These are phyloP conservation scores for Penicillium argentinense DNA, from an alignment of 495 filamentous ascomycete genomes.

Conservation along the genomic window DNA sequence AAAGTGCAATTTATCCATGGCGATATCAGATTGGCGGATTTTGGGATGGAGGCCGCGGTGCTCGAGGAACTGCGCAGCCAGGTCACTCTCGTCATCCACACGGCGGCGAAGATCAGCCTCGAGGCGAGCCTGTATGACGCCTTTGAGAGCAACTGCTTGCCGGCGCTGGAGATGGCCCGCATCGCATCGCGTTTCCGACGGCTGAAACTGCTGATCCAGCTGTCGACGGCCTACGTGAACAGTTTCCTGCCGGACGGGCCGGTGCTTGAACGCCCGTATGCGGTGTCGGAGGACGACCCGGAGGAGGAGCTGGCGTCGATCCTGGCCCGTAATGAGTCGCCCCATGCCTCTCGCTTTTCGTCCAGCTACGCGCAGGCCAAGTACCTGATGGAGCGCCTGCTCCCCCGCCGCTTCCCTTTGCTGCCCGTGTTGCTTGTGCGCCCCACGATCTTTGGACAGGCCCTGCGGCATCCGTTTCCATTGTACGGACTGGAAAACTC, in stretches of 20 bases:
- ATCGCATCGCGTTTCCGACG: conserved; percentile 30
- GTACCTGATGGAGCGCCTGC: conserved; percentile 39
- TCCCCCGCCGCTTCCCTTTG: conserved; percentile 27
- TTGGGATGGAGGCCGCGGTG: conserved; percentile 23
- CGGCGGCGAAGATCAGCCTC: conserved; percentile 38
- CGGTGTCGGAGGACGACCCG: conserved; percentile 25
- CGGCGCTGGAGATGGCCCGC: conserved; percentile 33
- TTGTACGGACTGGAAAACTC: conserved; percentile 37
- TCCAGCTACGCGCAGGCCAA: conserved; percentile 42
- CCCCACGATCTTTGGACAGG: conserved; percentile 42
- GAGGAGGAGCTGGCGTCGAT: conserved; percentile 35
- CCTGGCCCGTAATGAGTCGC: conserved; percentile 16
- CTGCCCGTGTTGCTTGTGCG: conserved; percentile 38
- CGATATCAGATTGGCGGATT: conserved; percentile 28
- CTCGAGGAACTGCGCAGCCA: conserved; percentile 24
- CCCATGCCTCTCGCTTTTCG: conserved; percentile 27
- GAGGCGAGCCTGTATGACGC: conserved; percentile 31
- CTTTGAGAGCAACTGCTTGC: conserved; percentile 38
- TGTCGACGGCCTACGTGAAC: conserved; percentile 38
- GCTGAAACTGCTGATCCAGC: conserved; percentile 35
- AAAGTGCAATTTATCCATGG: conserved; percentile 36
- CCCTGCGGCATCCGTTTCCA: conserved; percentile 37
- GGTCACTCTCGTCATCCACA: conserved; percentile 39
- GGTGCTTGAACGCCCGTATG: conserved; percentile 31
- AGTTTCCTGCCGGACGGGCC: conserved; percentile 40